Base-by-base conservation (phyloP, 1,284 basidiomycete species). In the Athelia sp. region DNA sequence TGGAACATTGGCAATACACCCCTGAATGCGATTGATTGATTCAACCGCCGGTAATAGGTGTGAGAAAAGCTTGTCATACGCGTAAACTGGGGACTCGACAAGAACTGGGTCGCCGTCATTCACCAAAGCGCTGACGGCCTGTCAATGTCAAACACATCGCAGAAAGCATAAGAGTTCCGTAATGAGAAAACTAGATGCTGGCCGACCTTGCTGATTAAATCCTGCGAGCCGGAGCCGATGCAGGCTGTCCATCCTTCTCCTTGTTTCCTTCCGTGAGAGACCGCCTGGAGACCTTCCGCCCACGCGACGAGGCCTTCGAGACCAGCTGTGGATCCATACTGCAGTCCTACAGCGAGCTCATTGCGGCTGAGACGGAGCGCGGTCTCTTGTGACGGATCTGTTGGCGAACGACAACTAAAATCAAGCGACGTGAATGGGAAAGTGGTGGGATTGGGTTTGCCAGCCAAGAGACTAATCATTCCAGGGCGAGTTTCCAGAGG, bases 41-140 rank as follows among this genome's bases (percentile, higher is more conserved):
- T 32, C 19, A 45, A 31, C 46, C 48, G 53, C 48, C 26, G 53
- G 51, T 44, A 55, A 51, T 47, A 51, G 53, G 51, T 48, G 52
- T 42, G 11, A 43, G 51, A 49, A 44, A 45, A 46, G 26, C 31
- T 34, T 29, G 45, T 58, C 82, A 61, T 57, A 88, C 85, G 90
- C 84, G 65, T 97, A 98, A 21, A 87, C 83, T 0, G 94, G 94
- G 2, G 84, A 81, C 65, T 98, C 94, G 38, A 96, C 77, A 34
- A 97, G 73, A 35, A 97, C 74, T 4, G 85, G 64, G 63, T 98
- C 94, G 3, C 91, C 92, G 3, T 79, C 81, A 63, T 95, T 86
- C 32, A 94, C 71, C 45, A 95, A 61, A 6, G 78, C 71, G 11
- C 65, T 59, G 17, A 81, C 69, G 42, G 81, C 76, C 84, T 85